phyloP scores from a whole-genome alignment of 352 stramenopile species.

The Vaucheria bursata region DNA sequence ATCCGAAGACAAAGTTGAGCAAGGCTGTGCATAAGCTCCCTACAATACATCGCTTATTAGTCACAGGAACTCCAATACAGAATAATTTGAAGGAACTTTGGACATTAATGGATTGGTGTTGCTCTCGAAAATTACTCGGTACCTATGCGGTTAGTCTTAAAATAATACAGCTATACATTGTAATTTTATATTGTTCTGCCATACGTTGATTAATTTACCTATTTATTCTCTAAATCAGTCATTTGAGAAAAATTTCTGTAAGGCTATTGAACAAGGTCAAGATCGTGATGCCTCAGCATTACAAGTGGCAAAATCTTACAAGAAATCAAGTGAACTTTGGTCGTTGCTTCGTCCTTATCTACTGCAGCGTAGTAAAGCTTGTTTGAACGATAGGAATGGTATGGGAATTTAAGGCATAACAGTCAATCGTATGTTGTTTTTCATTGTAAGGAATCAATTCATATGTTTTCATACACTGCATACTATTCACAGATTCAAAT shows the following conservation, averaged over 20 bases:
- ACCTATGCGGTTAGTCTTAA: background rate
- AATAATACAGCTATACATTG: too few relatives aligned
- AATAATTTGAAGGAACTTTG: conserved; percentile 93
- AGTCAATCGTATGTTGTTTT: too few relatives aligned
- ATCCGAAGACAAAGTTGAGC: background rate
- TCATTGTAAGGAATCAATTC: too few relatives aligned
- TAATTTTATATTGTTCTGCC: too few relatives aligned
- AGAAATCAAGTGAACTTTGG: background rate
- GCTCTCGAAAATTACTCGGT: background rate
- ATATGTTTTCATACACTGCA: too few relatives aligned
- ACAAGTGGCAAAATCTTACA: background rate
- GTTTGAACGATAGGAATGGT: too few relatives aligned
- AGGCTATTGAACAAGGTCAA: background rate
- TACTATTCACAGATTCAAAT: too few relatives aligned
- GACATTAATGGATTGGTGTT: conserved; percentile 87
- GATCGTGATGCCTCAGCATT: background rate
- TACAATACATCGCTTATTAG: conserved; percentile 75
- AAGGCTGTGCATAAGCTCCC: background rate
- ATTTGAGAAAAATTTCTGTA: background rate
- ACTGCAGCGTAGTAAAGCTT: background rate
- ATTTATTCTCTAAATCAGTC: too few relatives aligned
- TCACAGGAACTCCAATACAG: conserved; percentile 69
- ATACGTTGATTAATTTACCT: too few relatives aligned
- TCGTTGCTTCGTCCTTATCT: background rate
- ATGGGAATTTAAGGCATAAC: too few relatives aligned